Conservation (phyloP, 129 eudicot species). For the Smallanthus sonchifolius region DNA sequence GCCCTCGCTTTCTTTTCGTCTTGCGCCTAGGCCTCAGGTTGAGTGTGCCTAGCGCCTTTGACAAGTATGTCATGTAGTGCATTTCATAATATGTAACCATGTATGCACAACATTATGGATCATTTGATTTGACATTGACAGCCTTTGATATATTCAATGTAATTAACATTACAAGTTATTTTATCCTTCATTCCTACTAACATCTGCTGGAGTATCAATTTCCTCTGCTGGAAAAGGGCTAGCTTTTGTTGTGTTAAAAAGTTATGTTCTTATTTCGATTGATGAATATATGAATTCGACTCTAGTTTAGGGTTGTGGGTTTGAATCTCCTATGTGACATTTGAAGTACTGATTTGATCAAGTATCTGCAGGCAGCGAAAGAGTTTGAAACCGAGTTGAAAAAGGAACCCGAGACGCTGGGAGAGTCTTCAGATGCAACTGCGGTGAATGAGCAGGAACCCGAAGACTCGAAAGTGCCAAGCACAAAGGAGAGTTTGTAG, state of each 20-base stretch:
- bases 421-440: conserved; percentile 28
- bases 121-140: neutral
- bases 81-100: neutral
- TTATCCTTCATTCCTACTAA: no score
- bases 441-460: conserved; percentile 37
- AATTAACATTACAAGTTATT: neutral
- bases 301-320: no score
- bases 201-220: no score
- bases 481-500: conserved; percentile 39
- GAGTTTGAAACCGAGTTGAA: conserved; percentile 74
- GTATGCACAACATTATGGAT: neutral
- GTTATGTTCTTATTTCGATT: neutral
- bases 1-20: no score
- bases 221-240: no score
- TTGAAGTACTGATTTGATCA: conserved; percentile 10
- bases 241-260: no score
- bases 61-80: no score
- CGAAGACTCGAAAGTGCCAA: conserved; percentile 40
- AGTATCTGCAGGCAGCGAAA: conserved; percentile 62
- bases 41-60: no score
- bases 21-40: no score
- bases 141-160: neutral
- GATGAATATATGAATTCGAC: no score
- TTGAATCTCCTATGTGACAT: neutral
- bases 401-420: conserved; percentile 52